Evolutionary conservation across 2,329 filamentous ascomycete genomes (phyloP), one percentile per base, ranked within the genome.

Genomic region (Ploettnerulaceae sp.): DNA sequence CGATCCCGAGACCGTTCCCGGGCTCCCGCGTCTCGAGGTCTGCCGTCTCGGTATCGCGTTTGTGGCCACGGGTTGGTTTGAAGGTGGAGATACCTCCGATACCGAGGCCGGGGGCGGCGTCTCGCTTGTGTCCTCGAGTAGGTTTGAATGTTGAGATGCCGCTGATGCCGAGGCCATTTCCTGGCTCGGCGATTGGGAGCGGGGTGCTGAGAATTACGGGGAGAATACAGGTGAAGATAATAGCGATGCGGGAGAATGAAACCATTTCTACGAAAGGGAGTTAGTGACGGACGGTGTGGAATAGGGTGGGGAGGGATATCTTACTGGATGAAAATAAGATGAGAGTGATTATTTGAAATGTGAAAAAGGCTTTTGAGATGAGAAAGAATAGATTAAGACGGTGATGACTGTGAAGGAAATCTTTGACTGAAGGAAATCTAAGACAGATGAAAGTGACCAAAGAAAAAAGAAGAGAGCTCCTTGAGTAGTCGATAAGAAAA

Each of bases 161-260:
- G 5, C 12, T 26, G 7, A 37, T 20, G 2, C 39, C 45, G 21
- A 48, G 32, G 21, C 26, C 33, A 26, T 22, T 20, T 12, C 33
- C 39, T 3, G 39, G 32, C 7, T 33, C 25, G 9, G 24, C 18
- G 22, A 37, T n/a, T 21, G 9, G 9, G 28, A 38, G 9, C 2
- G 49, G 49, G 18, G 42, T 41, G 21, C 32, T 12, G 41, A 48
- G 15, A n/a, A 34, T 32, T 21, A 33, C 20, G n/a, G 49, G 41
- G n/a, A 48, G 24, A n/a, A 48, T 9, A 24, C 42, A 39, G 18
- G 45, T 17, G 18, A 45, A 15, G 4, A 33, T 24, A 17, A 52
- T 5, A 17, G 36, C 20, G 18, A 46, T 33, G 22, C 45, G 39
- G n/a, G 37, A 43, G 37, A 45, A 45, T 21, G 36, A 45, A 39